Evolutionary conservation across 805 yeast genomes (phyloP), one percentile per base, ranked within the genome.

Genomic region (Candida corydali): DNA sequence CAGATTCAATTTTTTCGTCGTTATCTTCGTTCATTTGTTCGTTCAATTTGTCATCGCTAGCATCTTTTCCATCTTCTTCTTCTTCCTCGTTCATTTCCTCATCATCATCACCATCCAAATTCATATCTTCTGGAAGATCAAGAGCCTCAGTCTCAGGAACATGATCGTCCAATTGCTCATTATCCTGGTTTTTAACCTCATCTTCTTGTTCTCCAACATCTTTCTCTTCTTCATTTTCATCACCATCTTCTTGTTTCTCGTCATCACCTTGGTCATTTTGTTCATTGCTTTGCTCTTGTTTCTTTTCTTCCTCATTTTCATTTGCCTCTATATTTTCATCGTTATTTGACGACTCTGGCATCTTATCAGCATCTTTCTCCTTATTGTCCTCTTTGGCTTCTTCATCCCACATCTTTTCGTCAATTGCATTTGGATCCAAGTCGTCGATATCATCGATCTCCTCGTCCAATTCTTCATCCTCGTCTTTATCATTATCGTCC

Each of bases 351-450:
- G 73, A 68, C 9, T 80, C 78, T 3, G 86, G 80, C 63, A 78
- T 61, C 39, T 75, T 67, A 18, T 88, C 95, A 7, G 89, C 72
- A 29, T 87, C 86, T 54, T 88, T 88, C 51, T 88, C 96, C 52
- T 86, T 85, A 15, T 76, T 72, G 27, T 34, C 76, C 11, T 81
- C 87, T 39, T 79, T 73, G 9, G 82, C 85, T 55, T 91, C 88
- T 51, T 89, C 97, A 52, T 91, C 93, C 96, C 98, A 91, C 96
- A 87, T 87, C 62, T 87, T 91, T 47, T 91, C 97, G 56, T 91
- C 98, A 34, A 91, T 78, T 3, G 96, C 95, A 60, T 88, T 86
- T 2, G 96, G 96, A 68, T 89, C 98, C 44, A 83, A 69, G 39
- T 87, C 95, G 55, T 86, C 95, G 22, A 91, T 63, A 51, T 89